phyloP scores from a whole-genome alignment of 768 basidiomycete genomes.

The Infundibulicybe gibba region DNA sequence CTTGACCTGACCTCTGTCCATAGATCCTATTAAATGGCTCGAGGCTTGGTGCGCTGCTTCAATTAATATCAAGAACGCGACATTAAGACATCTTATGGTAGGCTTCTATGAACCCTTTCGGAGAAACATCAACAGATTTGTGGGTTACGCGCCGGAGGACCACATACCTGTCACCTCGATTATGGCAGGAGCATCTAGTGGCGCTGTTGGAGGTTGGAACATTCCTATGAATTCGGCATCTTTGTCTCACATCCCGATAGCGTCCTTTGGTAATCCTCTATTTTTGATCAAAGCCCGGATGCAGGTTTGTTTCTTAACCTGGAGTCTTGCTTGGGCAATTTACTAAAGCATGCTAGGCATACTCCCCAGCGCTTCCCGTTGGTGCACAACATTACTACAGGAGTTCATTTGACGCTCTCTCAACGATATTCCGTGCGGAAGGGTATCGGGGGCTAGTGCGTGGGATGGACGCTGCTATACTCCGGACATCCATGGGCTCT shows the following conservation, averaged over 20 bases:
- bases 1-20: slow-evolving; percentile 1
- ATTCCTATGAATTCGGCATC: not conserved
- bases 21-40: slow-evolving; percentile 93
- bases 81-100: slow-evolving; percentile 21
- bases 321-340: not conserved
- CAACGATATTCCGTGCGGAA: slow-evolving; percentile 77
- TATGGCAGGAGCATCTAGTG: slow-evolving; percentile 84
- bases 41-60: slow-evolving; percentile 58
- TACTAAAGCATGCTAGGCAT: slow-evolving; percentile 52
- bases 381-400: slow-evolving; percentile 94
- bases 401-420: slow-evolving; percentile 75
- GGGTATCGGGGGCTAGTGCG: slow-evolving; percentile 77
- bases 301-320: slow-evolving; percentile 52
- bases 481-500: slow-evolving; percentile 94
- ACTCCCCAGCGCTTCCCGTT: slow-evolving; percentile 91
- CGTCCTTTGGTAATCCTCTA: slow-evolving; percentile 80
- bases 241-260: slow-evolving; percentile 27
- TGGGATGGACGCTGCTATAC: slow-evolving; percentile 90
- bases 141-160: slow-evolving; percentile 61
- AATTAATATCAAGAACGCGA: not conserved
- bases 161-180: slow-evolving; percentile 77
- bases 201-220: slow-evolving; percentile 79
- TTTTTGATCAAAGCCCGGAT: slow-evolving; percentile 98
- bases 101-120: slow-evolving; percentile 97
- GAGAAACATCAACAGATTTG: slow-evolving; percentile 56